Evolutionary conservation across 345 rosid genomes (phyloP).

Genomic region (Hibiscus tridactylites): DNA sequence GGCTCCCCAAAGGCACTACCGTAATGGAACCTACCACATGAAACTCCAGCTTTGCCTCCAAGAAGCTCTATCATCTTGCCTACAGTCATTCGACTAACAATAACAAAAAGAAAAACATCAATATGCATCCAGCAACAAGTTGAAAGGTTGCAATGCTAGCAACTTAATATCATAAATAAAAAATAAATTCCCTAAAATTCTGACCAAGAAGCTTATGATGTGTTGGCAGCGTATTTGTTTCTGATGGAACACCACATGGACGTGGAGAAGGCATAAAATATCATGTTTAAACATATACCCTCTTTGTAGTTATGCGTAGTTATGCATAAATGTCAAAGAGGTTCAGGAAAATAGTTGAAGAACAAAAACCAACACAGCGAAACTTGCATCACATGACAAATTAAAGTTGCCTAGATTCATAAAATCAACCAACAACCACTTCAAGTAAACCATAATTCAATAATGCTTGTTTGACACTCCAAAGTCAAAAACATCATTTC

Average conservation of each 20-base stretch:
- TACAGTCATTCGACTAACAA: constrained; percentile 87
- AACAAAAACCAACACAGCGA: background rate
- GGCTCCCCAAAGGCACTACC: constrained; percentile 98
- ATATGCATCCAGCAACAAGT: background rate
- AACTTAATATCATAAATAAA: background rate
- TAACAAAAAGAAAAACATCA: constrained; percentile 14
- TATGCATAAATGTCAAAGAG: background rate
- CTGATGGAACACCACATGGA: background rate
- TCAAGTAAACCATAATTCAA: background rate
- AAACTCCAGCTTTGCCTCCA: constrained; percentile 92
- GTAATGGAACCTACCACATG: constrained; percentile 75
- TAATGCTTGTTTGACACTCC: background rate
- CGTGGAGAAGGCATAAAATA: background rate
- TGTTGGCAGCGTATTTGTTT: background rate
- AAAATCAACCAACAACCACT: background rate
- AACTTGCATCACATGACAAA: background rate
- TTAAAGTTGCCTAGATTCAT: background rate
- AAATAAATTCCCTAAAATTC: background rate
- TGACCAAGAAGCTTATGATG: background rate
- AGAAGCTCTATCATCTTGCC: constrained; percentile 99
- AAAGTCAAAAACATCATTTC: background rate
- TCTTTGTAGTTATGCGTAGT: background rate
- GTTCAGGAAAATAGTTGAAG: background rate
- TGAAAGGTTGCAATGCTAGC: background rate
- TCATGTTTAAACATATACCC: background rate